Conservation (phyloP, 768 basidiomycete species). For the Leccinum disarticulatum region DNA sequence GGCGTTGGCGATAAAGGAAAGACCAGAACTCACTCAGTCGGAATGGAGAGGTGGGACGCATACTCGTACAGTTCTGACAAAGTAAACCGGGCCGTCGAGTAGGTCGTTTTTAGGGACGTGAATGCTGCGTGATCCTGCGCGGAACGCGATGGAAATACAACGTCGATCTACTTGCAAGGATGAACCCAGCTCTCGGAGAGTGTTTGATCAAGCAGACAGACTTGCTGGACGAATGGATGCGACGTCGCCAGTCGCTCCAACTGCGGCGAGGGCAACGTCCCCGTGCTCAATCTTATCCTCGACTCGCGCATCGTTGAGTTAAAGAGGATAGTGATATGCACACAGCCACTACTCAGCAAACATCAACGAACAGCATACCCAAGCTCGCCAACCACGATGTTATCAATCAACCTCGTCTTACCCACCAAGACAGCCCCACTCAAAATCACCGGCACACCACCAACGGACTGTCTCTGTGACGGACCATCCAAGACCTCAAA, state of each 20-base stretch:
- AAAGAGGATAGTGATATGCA: not conserved
- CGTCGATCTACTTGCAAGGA: slow-evolving; percentile 50
- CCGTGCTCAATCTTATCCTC: slow-evolving; percentile 19
- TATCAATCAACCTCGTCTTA: slow-evolving; percentile 89
- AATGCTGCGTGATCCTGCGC: slow-evolving; percentile 41
- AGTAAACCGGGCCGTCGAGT: slow-evolving; percentile 43
- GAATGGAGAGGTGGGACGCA: slow-evolving; percentile 25
- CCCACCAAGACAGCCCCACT: slow-evolving; percentile 89
- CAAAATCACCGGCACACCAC: slow-evolving; percentile 52
- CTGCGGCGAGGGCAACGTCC: slow-evolving; percentile 27
- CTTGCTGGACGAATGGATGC: slow-evolving; percentile 59
- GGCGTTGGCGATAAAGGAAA: not conserved
- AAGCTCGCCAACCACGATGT: slow-evolving; percentile 69
- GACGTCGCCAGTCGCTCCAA: slow-evolving; percentile 36
- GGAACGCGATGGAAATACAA: slow-evolving; percentile 53
- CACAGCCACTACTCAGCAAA: slow-evolving; percentile 18
- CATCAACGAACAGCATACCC: slow-evolving; percentile 8
- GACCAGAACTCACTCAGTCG: slow-evolving; percentile 14
- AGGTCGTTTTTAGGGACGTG: slow-evolving; percentile 41
- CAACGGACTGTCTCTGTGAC: slow-evolving; percentile 27
- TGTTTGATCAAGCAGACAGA: slow-evolving; percentile 22
- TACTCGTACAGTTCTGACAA: slow-evolving; percentile 46
- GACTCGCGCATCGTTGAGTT: slow-evolving; percentile 15
- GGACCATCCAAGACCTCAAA: slow-evolving; percentile 59
- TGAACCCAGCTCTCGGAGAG: slow-evolving; percentile 1